phyloP scores from a whole-genome alignment of 306 rosid genomes.

The Inga leiocalycina region DNA sequence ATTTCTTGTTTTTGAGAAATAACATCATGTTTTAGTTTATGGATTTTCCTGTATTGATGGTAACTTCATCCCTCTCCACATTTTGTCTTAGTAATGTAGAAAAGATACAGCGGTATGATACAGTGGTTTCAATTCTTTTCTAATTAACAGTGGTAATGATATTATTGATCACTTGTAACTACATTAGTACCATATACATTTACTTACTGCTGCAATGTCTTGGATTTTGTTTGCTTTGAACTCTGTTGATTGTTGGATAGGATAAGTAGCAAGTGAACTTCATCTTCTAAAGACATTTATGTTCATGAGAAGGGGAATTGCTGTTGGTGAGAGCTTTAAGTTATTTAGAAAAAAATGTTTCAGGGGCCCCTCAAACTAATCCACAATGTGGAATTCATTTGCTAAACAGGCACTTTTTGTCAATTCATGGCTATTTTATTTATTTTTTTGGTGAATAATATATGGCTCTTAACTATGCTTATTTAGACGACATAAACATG shows the following conservation, averaged over 20 bases:
- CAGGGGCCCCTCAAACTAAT: slow-evolving; percentile 1
- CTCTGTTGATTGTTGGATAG: slow-evolving; percentile 19
- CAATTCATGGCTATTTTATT: background rate
- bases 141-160: background rate
- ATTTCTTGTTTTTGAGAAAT: slow-evolving; percentile 1
- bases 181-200: slow-evolving; percentile 10
- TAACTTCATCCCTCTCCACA: background rate
- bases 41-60: background rate
- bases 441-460: background rate
- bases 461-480: background rate
- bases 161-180: background rate
- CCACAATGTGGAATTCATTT: slow-evolving; percentile 20
- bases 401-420: background rate
- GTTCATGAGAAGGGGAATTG: slow-evolving; percentile 12
- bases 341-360: background rate
- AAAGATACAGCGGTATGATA: background rate
- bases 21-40: background rate
- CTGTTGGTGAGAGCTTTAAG: background rate
- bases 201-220: slow-evolving; percentile 14
- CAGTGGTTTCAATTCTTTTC: background rate
- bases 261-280: slow-evolving; percentile 19
- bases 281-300: slow-evolving; percentile 17
- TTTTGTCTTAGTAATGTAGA: slow-evolving; percentile 7
- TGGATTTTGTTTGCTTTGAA: background rate
- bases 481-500: background rate